Percentiles rank a stretch among this genome's conserved stretches.
Evolutionary conservation across 1,284 basidiomycete species (phyloP).

Genomic region (Irpex sp.): DNA sequence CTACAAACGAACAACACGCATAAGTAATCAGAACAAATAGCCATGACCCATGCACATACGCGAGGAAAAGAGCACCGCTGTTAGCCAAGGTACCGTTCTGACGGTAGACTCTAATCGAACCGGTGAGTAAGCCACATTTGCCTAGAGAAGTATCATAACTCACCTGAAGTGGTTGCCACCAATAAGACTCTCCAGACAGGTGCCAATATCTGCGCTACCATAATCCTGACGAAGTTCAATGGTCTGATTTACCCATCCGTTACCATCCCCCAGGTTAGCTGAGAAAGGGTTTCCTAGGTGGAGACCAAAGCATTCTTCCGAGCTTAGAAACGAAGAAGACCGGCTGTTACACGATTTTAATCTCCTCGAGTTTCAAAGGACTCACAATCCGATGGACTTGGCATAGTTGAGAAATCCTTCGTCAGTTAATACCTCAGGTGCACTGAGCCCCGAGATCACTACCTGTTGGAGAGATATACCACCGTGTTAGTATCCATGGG

Average conservation of each 20-base stretch:
- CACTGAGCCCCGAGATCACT: conserved; percentile 57
- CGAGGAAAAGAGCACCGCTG: conserved; percentile 63
- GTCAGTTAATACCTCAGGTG: conserved; percentile 62
- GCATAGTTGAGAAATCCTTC: conserved; percentile 54
- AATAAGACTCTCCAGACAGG: conserved; percentile 55
- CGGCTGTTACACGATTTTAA: not conserved
- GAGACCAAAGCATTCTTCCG: conserved; percentile 67
- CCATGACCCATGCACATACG: conserved; percentile 35
- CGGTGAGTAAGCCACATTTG: not conserved
- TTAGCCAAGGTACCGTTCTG: conserved; percentile 62
- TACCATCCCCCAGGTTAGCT: conserved; percentile 68
- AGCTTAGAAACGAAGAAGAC: conserved; percentile 32
- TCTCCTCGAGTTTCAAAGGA: not conserved
- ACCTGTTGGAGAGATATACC: conserved; percentile 41
- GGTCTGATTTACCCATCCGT: conserved; percentile 55
- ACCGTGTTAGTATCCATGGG: no score
- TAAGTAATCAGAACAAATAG: not conserved
- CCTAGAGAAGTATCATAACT: not conserved
- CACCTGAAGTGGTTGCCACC: conserved; percentile 67
- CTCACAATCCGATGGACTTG: conserved; percentile 59
- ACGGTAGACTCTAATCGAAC: conserved; percentile 53
- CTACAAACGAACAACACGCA: conserved; percentile 22
- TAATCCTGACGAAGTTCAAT: conserved; percentile 66
- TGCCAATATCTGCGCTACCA: conserved; percentile 49
- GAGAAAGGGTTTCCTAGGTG: conserved; percentile 58